Evolutionary conservation across 768 basidiomycete species (phyloP).

Genomic region (Collybia sordida): DNA sequence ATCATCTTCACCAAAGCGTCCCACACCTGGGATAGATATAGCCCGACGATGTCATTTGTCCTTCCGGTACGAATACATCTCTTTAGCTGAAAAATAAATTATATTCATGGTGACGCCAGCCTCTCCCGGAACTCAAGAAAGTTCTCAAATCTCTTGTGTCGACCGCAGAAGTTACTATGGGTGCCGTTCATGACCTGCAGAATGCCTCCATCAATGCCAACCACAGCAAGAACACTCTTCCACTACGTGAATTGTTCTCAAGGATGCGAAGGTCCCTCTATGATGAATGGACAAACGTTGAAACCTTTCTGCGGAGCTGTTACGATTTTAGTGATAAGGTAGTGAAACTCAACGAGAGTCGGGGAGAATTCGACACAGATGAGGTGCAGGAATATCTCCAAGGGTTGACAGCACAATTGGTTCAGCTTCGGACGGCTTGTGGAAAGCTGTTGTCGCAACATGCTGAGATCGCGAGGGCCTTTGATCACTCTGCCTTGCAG

Average conservation of each 20-base stretch:
- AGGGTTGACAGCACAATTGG: background rate
- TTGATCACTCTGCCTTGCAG: too few relatives aligned
- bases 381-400: constrained; percentile 3
- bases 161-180: constrained; percentile 4
- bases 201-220: constrained; percentile 8
- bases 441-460: background rate
- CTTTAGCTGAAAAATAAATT: too few relatives aligned
- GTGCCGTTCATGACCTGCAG: constrained; percentile 5
- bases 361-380: background rate
- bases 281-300: constrained; percentile 3
- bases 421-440: background rate
- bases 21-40: too few relatives aligned
- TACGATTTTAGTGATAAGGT: constrained; percentile 7
- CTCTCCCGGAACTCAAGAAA: background rate
- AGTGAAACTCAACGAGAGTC: background rate
- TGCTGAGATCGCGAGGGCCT: too few relatives aligned
- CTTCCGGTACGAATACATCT: too few relatives aligned
- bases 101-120: background rate
- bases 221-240: constrained; percentile 1
- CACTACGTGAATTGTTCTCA: background rate
- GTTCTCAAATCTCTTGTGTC: background rate
- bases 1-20: too few relatives aligned
- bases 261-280: constrained; percentile 1
- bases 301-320: background rate
- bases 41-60: too few relatives aligned